Percentiles rank a stretch among this genome's conserved stretches.
Evolutionary conservation across 2,329 filamentous ascomycete genomes (phyloP).

Genomic region (Diaporthe ampelina): DNA sequence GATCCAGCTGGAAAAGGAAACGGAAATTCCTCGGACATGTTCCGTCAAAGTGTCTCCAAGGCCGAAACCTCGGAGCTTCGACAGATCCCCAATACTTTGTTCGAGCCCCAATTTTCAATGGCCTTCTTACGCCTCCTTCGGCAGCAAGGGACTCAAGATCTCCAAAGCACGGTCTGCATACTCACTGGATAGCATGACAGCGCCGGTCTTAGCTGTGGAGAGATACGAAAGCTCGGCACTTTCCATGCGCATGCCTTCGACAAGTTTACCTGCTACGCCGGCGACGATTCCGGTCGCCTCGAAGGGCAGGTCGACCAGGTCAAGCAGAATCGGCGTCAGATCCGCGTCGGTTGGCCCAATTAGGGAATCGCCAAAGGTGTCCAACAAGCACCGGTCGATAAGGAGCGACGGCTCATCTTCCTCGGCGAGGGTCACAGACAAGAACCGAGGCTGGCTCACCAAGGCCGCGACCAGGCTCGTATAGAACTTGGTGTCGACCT

Average conservation of each 20-base stretch:
- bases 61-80: neutral
- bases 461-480: slow-evolving; percentile 73
- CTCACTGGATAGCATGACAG: slow-evolving; percentile 85
- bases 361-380: slow-evolving; percentile 78
- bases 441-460: slow-evolving; percentile 74
- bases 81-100: neutral
- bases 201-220: slow-evolving; percentile 88
- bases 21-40: neutral
- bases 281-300: slow-evolving; percentile 96
- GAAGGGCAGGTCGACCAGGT: slow-evolving; percentile 83
- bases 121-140: slow-evolving; percentile 47
- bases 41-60: neutral
- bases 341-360: slow-evolving; percentile 81
- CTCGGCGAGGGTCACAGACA: slow-evolving; percentile 80
- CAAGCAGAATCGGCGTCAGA: slow-evolving; percentile 88
- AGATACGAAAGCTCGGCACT: slow-evolving; percentile 89
- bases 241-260: slow-evolving; percentile 74
- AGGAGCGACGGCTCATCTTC: slow-evolving; percentile 82
- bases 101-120: neutral
- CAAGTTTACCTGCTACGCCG: slow-evolving; percentile 87
- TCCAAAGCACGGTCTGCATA: slow-evolving; percentile 81
- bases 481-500: slow-evolving; percentile 74
- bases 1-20: slow-evolving; percentile 2
- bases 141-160: slow-evolving; percentile 71
- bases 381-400: slow-evolving; percentile 76